Conservation (phyloP, 108 stramenopile species). For the Nitzschia sp. region DNA sequence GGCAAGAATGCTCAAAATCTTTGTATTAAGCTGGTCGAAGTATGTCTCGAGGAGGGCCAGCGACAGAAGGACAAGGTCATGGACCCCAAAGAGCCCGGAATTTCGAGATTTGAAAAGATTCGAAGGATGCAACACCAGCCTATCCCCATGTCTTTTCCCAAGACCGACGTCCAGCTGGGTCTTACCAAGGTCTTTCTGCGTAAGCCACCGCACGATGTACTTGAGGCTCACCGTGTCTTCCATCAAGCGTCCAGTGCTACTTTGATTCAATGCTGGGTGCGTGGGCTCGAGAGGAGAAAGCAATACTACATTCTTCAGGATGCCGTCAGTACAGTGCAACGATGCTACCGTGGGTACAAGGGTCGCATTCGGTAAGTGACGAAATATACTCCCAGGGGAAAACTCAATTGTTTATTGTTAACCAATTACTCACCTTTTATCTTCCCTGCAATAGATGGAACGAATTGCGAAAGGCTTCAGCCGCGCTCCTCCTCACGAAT, state of each 20-base stretch:
- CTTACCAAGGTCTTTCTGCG: slow-evolving; percentile 93
- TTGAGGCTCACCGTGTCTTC: slow-evolving; percentile 85
- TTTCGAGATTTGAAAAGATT: slow-evolving; percentile 87
- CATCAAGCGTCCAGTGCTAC: slow-evolving; percentile 75
- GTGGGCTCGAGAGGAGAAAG: slow-evolving; percentile 70
- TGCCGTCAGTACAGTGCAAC: slow-evolving; percentile 67
- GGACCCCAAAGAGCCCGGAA: slow-evolving; percentile 65
- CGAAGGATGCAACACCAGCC: slow-evolving; percentile 86
- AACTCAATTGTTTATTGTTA: no score
- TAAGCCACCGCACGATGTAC: slow-evolving; percentile 89
- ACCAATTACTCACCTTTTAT: neutral
- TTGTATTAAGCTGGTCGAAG: slow-evolving; percentile 75
- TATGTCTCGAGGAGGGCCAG: slow-evolving; percentile 71
- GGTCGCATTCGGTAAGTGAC: slow-evolving; percentile 69
- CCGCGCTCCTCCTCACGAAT: slow-evolving; percentile 83
- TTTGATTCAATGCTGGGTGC: slow-evolving; percentile 84
- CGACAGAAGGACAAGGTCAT: slow-evolving; percentile 36
- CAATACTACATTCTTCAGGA: slow-evolving; percentile 60
- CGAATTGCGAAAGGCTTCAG: slow-evolving; percentile 73
- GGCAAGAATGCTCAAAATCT: slow-evolving; percentile 70
- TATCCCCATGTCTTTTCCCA: slow-evolving; percentile 72
- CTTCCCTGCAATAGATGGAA: slow-evolving; percentile 58
- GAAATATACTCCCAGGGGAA: no score
- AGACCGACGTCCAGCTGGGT: slow-evolving; percentile 89
- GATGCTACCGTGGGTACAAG: slow-evolving; percentile 83